Base-by-base conservation (phyloP, 805 yeast species). In the Yamadazyma nakazawae region DNA sequence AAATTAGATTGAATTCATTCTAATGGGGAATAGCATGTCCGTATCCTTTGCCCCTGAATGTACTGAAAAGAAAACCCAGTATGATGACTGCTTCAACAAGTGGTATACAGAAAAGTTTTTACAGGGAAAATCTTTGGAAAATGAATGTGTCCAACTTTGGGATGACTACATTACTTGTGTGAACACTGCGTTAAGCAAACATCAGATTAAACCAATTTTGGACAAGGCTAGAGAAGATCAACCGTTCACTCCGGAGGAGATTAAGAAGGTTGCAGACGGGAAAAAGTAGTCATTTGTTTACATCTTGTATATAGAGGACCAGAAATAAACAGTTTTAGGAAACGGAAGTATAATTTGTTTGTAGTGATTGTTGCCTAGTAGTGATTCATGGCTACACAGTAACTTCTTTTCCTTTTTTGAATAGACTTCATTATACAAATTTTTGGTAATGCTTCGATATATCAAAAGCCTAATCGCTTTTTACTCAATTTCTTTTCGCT, bases 21-120 rank as follows among this genome's bases (percentile, higher is more conserved):
- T 28, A 13, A 72, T 72, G 77, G 77, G 76, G 44, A 72, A 68
- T 52, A 62, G 60, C 43, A 71, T 72, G 76, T 72, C 96, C 6
- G 72, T 63, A 10, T 89, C 96, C 50, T 87, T 94, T 74, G 98
- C 99, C 32, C 97, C 97, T 21, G 98, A 94, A 69, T 94, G 99
- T 67, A 88, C 96, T 18, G 86, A 81, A 31, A 79, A 85, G 48
- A 94, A 94, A 67, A 81, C 81, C 56, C 80, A 82, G 58, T 94
- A 94, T 61, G 98, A 94, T 62, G 85, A 83, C 59, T 94, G 99
- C 65, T 94, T 94, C 71, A 91, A 90, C 67, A 78, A 79, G 54
- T 66, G 99, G 99, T 94, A 94, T 63, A 83, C 94, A 5, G 97
- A 94, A 56, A 86, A 85, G 64, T 86, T 86, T 54, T 68, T 86